Conservation (phyloP, 1,284 basidiomycete species). For the Pseudozyma hubeiensis region DNA sequence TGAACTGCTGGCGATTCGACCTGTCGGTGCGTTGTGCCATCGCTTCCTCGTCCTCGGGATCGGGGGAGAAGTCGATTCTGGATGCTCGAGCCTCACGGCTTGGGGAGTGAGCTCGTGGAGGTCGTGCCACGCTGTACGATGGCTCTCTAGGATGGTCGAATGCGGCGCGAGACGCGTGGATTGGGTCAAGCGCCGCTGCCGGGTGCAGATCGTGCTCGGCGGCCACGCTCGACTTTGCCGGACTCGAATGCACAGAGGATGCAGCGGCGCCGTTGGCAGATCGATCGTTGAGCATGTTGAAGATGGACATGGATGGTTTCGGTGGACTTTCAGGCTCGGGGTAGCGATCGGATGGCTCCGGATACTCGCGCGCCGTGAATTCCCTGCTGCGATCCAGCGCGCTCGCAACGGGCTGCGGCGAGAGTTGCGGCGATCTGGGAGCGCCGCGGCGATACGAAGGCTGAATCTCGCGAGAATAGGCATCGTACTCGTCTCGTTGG, state of each 20-base stretch:
- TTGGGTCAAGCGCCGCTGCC: conserved; percentile 2
- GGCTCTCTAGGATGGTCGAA: conserved; percentile 39
- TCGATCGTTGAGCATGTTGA: conserved; percentile 54
- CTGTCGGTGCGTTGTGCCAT: background rate
- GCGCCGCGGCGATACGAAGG: conserved; percentile 49
- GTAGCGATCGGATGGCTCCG: conserved; percentile 5
- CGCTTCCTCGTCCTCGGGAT: conserved; percentile 21
- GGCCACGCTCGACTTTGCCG: conserved; percentile 22
- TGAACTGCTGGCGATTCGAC: background rate
- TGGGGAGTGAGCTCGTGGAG: conserved; percentile 2
- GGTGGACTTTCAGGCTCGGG: conserved; percentile 38
- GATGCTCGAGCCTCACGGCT: conserved; percentile 18
- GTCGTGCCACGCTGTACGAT: conserved; percentile 2
- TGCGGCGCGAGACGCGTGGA: conserved; percentile 16
- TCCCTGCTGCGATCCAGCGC: conserved; percentile 17
- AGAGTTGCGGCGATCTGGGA: conserved; percentile 21
- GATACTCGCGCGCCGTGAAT: conserved; percentile 18
- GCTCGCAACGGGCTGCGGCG: conserved; percentile 12
- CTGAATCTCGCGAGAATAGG: conserved; percentile 42
- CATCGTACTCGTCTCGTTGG: conserved; percentile 32
- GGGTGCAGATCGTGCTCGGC: conserved; percentile 11
- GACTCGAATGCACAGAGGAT: conserved; percentile 25
- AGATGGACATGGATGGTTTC: conserved; percentile 51
- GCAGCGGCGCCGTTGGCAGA: conserved; percentile 27
- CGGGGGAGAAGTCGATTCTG: conserved; percentile 22